These are phyloP conservation scores for Syncephalastrum contaminatum DNA, from an alignment of 371 early-diverging fungal species.

Conservation along the genomic window DNA sequence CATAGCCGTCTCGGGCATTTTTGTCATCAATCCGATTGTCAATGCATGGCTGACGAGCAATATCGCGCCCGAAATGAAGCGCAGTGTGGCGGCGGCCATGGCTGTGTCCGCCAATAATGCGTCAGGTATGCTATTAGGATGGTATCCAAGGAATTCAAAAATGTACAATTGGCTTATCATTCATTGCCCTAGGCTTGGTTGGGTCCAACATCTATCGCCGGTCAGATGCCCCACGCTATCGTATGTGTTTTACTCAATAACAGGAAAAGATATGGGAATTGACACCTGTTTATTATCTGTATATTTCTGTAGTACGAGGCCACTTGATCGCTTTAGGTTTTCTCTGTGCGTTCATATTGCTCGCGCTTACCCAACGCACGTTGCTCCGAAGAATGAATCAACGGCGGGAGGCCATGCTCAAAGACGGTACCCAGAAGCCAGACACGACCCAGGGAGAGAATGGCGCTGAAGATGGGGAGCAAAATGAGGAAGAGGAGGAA, in stretches of 20 bases:
- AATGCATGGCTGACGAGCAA: constrained; percentile 51
- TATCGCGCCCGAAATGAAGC: constrained; percentile 48
- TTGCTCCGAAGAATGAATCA: constrained; percentile 25
- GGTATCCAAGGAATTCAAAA: not conserved
- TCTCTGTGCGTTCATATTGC: constrained; percentile 26
- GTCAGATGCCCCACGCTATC: constrained; percentile 44
- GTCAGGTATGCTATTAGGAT: constrained; percentile 18
- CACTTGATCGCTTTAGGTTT: constrained; percentile 34
- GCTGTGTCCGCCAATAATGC: constrained; percentile 49
- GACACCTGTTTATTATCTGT: not conserved
- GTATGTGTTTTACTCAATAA: constrained; percentile 15
- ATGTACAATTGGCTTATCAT: not conserved
- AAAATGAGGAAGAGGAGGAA: too few relatives aligned
- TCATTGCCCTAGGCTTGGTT: constrained; percentile 18
- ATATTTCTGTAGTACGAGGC: constrained; percentile 29
- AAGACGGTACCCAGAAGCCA: too few relatives aligned
- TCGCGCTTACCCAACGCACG: constrained; percentile 27
- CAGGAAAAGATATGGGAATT: too few relatives aligned
- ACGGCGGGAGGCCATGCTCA: too few relatives aligned
- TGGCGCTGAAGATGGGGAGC: too few relatives aligned
- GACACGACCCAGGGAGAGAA: too few relatives aligned
- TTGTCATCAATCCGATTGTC: constrained; percentile 47
- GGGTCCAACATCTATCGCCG: constrained; percentile 48
- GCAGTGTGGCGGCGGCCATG: constrained; percentile 50
- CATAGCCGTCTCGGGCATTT: constrained; percentile 45